Base-by-base conservation (phyloP, 768 basidiomycete species). In the Hericium alpestre region DNA sequence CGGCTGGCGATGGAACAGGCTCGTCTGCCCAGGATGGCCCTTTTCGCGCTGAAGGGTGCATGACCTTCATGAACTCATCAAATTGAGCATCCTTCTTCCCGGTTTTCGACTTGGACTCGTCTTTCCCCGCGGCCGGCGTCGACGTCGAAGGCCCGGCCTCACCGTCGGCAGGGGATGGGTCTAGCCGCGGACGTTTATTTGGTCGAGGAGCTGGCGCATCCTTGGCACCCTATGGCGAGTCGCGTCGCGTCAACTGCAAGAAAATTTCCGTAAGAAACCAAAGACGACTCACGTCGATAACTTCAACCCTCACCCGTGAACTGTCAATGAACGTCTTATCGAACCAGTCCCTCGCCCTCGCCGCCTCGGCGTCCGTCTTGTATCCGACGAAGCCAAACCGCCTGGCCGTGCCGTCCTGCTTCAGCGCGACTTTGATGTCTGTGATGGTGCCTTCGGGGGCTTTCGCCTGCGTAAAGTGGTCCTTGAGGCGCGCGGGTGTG, bases 351-450 rank as follows among this genome's bases (percentile, higher is more conserved):
- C 79, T 81, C 0, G 90, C 93, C 4, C 76, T 74, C 6, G 71
- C 56, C 0, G 95, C 95, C 58, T 96, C 89, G 27, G 79, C 73
- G 32, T 85, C 76, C 0, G 84, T 80, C 71, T 89, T 92, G 76
- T 84, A 97, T 0, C 96, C 96, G 9, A 95, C 76, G 65, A 98
- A 99, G 0, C 89, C 96, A 67, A 99, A 94, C 38, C 90, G 78
- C 8, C 96, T 77, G 0, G 87, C 85, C 0, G 84, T 85, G 1
- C 92, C 93, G 66, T 91, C 84, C 0, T 70, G 72, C 69, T 90
- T 88, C 25, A 76, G 76, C 3, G 91, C 82, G 53, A 97, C 78
- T 67, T 90, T 90, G 52, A 85, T 76, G 72, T 98, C 96, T 4
- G 96, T 99, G 49, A 96, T 77, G 1, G 77, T 80, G 3, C 84